Evolutionary conservation across 108 stramenopile genomes (phyloP).

Genomic region (Pseudonitzschia multiseries): DNA sequence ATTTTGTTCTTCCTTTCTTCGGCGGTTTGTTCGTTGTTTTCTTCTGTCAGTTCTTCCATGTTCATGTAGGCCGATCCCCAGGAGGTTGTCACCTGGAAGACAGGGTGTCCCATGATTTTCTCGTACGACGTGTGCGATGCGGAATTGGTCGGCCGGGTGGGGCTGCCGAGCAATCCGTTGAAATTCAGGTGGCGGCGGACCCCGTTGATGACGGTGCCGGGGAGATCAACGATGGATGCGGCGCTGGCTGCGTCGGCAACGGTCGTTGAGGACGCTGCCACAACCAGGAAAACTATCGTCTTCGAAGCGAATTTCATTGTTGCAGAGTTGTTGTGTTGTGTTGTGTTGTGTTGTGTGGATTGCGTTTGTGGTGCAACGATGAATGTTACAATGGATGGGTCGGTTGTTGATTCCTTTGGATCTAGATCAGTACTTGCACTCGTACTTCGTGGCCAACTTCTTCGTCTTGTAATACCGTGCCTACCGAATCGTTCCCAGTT

Average conservation of each 20-base stretch:
- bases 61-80: conserved; percentile 87
- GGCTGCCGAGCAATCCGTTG: conserved; percentile 9
- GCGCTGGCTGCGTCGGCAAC: neutral
- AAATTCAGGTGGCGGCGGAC: conserved; percentile 12
- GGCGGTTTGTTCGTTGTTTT: conserved; percentile 44
- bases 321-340: too few relatives aligned
- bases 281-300: neutral
- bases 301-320: neutral
- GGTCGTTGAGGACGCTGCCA: neutral
- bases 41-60: conserved; percentile 60
- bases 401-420: too few relatives aligned
- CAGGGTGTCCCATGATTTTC: conserved; percentile 70
- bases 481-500: too few relatives aligned
- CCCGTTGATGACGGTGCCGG: neutral
- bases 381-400: too few relatives aligned
- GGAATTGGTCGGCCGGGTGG: neutral
- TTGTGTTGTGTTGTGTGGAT: too few relatives aligned
- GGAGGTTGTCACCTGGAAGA: conserved; percentile 82
- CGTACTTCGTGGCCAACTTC: too few relatives aligned
- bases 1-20: conserved; percentile 3
- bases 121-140: conserved; percentile 58
- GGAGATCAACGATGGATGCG: neutral
- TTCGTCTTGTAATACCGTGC: too few relatives aligned
- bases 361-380: too few relatives aligned
- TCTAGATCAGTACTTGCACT: too few relatives aligned